phyloP scores from a whole-genome alignment of 768 basidiomycete genomes.

The Rubroboletus pulcherrimus region DNA sequence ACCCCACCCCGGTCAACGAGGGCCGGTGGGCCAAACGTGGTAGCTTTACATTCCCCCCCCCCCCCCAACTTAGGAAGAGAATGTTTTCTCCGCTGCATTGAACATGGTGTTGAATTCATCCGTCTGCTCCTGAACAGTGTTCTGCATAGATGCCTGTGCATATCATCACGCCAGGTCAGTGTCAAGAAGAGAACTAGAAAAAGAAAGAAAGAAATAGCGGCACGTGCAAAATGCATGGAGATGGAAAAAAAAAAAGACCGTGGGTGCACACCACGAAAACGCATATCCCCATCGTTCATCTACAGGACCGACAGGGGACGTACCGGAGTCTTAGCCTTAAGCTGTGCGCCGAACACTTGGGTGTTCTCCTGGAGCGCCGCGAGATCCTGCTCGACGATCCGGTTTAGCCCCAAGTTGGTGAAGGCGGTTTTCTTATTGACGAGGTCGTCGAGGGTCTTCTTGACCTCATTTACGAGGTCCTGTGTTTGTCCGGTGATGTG shows the following conservation, averaged over 20 bases:
- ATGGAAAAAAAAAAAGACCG: background rate
- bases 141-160: background rate
- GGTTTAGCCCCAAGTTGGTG: fast-evolving
- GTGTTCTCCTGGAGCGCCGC: background rate
- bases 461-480: fast-evolving
- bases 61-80: too few relatives aligned
- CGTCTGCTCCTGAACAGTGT: too few relatives aligned
- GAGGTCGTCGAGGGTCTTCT: background rate
- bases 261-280: background rate
- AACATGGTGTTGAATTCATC: too few relatives aligned
- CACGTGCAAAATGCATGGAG: background rate
- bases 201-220: background rate
- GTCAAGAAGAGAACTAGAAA: background rate
- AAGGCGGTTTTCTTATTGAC: background rate
- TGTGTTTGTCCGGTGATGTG: fast-evolving
- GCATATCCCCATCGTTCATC: background rate
- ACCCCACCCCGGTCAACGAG: too few relatives aligned
- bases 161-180: too few relatives aligned
- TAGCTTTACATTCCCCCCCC: too few relatives aligned
- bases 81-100: too few relatives aligned
- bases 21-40: too few relatives aligned
- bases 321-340: background rate
- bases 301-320: background rate
- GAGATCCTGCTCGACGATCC: background rate
- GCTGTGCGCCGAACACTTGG: background rate